Base-by-base conservation (phyloP, 2,329 filamentous ascomycete genomes). In the Capronia americana region DNA sequence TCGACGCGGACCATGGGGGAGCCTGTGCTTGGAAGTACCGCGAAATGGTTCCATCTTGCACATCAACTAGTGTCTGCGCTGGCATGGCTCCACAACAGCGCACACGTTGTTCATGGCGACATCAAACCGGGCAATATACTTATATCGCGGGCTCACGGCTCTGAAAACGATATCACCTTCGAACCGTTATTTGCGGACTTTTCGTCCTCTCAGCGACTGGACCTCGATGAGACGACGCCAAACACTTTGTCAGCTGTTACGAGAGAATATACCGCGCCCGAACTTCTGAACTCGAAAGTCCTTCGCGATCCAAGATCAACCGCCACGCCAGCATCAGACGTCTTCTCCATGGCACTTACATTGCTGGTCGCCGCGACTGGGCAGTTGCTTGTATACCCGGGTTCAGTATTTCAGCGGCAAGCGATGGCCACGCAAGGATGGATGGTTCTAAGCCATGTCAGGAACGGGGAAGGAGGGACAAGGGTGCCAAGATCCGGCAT, bases 111-210 rank as follows among this genome's bases (percentile, higher is more conserved):
- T 2, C 82, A 84, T 68, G 81, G 80, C 1, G 81, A 83, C 72
- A 79, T 83, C 71, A 83, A 83, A 66, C 80, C 80, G 4, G 77
- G 78, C 54, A 83, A 83, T 48, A 74, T 83, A 30, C 74, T 83
- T 0, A 73, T 83, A 1, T 74, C 73, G 3, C 70, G 73, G 12
- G 64, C 56, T 10, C 32, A 30, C 10, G 63, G 53, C 23, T 63
- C 55, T n/a, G 62, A 50, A 17, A 24, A 44, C 10, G 55, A 50
- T 17, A 32, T 63, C 4, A 32, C 59, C n/a, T 68, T 63, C 41
- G 56, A 61, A 14, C 78, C 79, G n/a, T 70, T 83, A 0, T 79
- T 78, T 20, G 77, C 77, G 1, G 81, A 83, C 69, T 82, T 83
- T 59, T 82, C 80, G 0, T 82, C 81, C 0, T 75, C 80, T 0